Percentiles rank a stretch among this genome's conserved stretches.
Conservation (phyloP, 345 rosid species). For the Cardamine resedifolia region DNA sequence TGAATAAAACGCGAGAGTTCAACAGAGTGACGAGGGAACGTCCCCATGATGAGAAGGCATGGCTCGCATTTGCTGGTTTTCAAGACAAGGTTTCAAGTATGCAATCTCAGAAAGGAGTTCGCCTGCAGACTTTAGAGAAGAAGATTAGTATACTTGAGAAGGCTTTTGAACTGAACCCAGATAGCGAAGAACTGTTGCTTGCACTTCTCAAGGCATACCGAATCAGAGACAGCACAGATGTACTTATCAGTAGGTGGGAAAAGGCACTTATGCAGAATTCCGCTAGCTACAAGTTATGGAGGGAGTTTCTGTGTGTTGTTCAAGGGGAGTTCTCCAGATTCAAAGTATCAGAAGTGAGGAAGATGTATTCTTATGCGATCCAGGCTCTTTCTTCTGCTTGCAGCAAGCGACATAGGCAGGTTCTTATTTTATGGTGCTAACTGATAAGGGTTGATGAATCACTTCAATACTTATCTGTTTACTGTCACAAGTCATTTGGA, state of each 20-base stretch:
- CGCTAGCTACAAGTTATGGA: slow-evolving; percentile 74
- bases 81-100: slow-evolving; percentile 78
- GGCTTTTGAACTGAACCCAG: slow-evolving; percentile 85
- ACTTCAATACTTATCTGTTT: slow-evolving; percentile 13
- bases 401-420: slow-evolving; percentile 98
- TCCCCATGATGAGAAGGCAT: slow-evolving; percentile 71
- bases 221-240: slow-evolving; percentile 71
- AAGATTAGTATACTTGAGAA: slow-evolving; percentile 92
- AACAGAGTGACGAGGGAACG: slow-evolving; percentile 75
- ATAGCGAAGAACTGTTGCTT: slow-evolving; percentile 77
- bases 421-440: slow-evolving; percentile 48
- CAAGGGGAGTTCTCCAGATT: slow-evolving; percentile 92
- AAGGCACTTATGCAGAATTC: slow-evolving; percentile 72
- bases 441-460: slow-evolving; percentile 16
- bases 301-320: slow-evolving; percentile 73
- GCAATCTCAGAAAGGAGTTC: slow-evolving; percentile 84
- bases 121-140: slow-evolving; percentile 85
- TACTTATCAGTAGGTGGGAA: slow-evolving; percentile 81
- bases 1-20: slow-evolving; percentile 74
- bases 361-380: slow-evolving; percentile 83
- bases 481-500: slow-evolving; percentile 19
- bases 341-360: slow-evolving; percentile 87
- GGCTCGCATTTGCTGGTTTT: slow-evolving; percentile 86
- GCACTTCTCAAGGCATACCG: slow-evolving; percentile 82
- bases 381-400: slow-evolving; percentile 78